Evolutionary conservation across 331 rosid genomes (phyloP).

Genomic region (Acacia concinna): DNA sequence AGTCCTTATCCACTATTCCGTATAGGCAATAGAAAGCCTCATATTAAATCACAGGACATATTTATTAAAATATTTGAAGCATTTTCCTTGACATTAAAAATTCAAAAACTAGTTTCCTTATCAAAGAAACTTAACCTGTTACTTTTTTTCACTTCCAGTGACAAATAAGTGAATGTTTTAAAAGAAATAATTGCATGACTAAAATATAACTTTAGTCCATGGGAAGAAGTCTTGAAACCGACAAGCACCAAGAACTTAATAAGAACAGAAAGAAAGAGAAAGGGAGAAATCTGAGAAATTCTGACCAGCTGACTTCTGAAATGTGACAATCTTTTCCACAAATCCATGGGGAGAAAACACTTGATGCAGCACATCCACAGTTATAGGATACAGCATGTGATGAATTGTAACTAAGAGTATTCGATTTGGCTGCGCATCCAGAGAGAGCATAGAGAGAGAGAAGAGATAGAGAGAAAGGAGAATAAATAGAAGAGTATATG

Average conservation of each 20-base stretch:
- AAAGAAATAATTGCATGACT: slow-evolving; percentile 20
- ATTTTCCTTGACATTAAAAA: slow-evolving; percentile 11
- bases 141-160: neutral
- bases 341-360: slow-evolving; percentile 90
- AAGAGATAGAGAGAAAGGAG: slow-evolving; percentile 77
- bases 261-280: slow-evolving; percentile 50
- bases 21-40: neutral
- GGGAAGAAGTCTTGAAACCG: slow-evolving; percentile 30
- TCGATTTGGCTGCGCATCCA: slow-evolving; percentile 91
- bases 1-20: neutral
- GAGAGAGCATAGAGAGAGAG: slow-evolving; percentile 72
- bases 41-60: slow-evolving; percentile 7
- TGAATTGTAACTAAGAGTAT: slow-evolving; percentile 91
- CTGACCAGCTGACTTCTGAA: slow-evolving; percentile 99
- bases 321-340: slow-evolving; percentile 95
- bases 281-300: slow-evolving; percentile 67
- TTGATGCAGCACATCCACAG: slow-evolving; percentile 99
- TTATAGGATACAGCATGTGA: slow-evolving; percentile 94
- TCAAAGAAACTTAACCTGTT: slow-evolving; percentile 19
- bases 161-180: neutral
- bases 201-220: slow-evolving; percentile 33
- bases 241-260: slow-evolving; percentile 24
- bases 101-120: slow-evolving; percentile 14
- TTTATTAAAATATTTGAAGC: slow-evolving; percentile 20
- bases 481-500: slow-evolving; percentile 66